Conservation (phyloP, 1,139 yeast species). For the Debaryomyces robertsiae region DNA sequence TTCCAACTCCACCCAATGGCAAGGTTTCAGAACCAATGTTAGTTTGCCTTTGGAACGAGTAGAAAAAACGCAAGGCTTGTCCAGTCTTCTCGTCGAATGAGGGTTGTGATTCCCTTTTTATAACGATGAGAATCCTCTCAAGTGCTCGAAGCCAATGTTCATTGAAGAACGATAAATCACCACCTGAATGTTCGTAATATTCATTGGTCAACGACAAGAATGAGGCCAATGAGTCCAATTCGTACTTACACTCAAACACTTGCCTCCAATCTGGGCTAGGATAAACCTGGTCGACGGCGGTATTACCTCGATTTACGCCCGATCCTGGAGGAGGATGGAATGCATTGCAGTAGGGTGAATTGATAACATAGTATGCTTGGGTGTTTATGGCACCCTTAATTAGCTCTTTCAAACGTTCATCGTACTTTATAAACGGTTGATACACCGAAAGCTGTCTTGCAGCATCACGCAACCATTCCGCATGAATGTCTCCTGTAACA, state of each 20-base stretch:
- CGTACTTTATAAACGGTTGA: conserved; percentile 59
- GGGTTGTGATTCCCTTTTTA: conserved; percentile 63
- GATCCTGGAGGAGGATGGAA: conserved; percentile 81
- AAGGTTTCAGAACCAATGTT: conserved; percentile 80
- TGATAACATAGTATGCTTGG: conserved; percentile 63
- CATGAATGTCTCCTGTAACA: conserved; percentile 89
- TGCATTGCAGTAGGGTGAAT: conserved; percentile 85
- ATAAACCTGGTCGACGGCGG: conserved; percentile 64
- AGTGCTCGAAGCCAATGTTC: conserved; percentile 63
- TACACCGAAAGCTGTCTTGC: conserved; percentile 83
- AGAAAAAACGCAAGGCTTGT: conserved; percentile 48
- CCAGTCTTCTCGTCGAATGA: conserved; percentile 65
- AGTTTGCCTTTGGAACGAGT: conserved; percentile 74
- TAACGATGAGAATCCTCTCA: conserved; percentile 51
- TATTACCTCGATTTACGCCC: conserved; percentile 51
- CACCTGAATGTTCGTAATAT: conserved; percentile 56
- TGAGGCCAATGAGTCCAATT: conserved; percentile 82
- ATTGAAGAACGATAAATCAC: conserved; percentile 54
- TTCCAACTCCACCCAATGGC: conserved; percentile 76
- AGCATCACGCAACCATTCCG: conserved; percentile 88
- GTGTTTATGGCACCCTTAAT: conserved; percentile 80
- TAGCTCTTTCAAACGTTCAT: conserved; percentile 50
- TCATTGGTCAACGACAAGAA: conserved; percentile 75
- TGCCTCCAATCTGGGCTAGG: conserved; percentile 71
- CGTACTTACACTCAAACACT: conserved; percentile 90